Evolutionary conservation across 164 flowering plant species (phyloP).

Genomic region (Vitis labrusca): DNA sequence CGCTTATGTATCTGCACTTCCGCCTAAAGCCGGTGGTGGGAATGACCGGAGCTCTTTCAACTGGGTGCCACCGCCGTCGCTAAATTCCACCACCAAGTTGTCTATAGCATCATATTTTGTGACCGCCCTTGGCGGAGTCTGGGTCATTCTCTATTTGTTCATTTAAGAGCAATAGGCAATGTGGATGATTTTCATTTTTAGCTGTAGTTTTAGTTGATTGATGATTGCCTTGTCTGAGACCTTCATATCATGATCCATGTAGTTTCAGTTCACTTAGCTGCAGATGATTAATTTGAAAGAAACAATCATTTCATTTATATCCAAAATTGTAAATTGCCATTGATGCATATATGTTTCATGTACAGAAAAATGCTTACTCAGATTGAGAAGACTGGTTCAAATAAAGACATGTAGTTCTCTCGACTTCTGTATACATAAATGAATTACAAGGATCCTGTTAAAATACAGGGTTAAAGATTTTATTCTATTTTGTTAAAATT

Average conservation of each 20-base stretch:
- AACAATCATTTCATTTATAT: no score
- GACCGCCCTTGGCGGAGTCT: constrained; percentile 26
- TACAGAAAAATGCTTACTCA: no score
- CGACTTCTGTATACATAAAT: no score
- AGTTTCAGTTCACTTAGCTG: not conserved
- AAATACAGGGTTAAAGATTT: no score
- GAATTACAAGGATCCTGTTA: no score
- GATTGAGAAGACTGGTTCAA: no score
- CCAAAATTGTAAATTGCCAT: no score
- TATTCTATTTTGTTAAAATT: not conserved
- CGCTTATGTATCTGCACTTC: not conserved
- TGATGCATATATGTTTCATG: no score
- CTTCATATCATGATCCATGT: not conserved
- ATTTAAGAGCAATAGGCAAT: constrained; percentile 8
- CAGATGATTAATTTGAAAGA: no score
- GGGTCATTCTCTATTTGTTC: constrained; percentile 26
- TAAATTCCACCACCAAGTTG: constrained; percentile 28
- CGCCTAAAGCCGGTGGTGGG: constrained; percentile 1
- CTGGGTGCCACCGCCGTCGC: constrained; percentile 8
- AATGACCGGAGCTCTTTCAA: constrained; percentile 9
- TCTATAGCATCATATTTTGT: constrained; percentile 26
- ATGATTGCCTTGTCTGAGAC: not conserved
- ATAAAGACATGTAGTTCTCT: no score
- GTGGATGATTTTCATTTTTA: not conserved
- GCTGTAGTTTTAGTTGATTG: not conserved